These are phyloP conservation scores for Corinectria fuckeliana DNA, from an alignment of 2,329 filamentous ascomycete species.

Conservation along the genomic window DNA sequence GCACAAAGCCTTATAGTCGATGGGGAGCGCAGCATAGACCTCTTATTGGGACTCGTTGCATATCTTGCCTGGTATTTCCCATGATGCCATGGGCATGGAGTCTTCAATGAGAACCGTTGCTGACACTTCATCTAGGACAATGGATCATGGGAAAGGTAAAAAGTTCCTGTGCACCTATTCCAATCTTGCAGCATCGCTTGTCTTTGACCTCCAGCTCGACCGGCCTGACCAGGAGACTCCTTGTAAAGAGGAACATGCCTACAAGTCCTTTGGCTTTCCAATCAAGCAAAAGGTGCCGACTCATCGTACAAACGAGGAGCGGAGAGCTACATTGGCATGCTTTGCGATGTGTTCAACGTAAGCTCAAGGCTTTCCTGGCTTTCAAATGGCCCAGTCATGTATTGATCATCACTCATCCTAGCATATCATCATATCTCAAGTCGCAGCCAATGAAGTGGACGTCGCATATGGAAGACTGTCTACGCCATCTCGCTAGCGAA, in stretches of 20 bases:
- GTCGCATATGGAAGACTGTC: slow-evolving; percentile 59
- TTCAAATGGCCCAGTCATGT: not conserved
- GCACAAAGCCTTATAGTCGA: slow-evolving; percentile 34
- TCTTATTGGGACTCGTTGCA: slow-evolving; percentile 33
- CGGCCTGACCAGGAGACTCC: slow-evolving; percentile 12
- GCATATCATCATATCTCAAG: slow-evolving; percentile 35
- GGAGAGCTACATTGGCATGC: slow-evolving; percentile 38
- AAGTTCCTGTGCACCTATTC: slow-evolving; percentile 19
- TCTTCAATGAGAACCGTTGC: not conserved
- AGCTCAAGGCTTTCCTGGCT: not conserved
- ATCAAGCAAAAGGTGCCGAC: slow-evolving; percentile 15
- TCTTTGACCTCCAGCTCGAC: slow-evolving; percentile 28
- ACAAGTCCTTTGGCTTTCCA: slow-evolving; percentile 21
- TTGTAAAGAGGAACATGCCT: slow-evolving; percentile 20
- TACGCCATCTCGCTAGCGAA: slow-evolving; percentile 49
- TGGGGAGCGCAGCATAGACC: slow-evolving; percentile 32
- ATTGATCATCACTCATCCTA: not conserved
- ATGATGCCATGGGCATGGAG: not conserved
- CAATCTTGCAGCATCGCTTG: slow-evolving; percentile 22
- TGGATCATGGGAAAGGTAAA: slow-evolving; percentile 17
- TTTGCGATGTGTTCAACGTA: slow-evolving; percentile 40
- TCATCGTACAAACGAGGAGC: slow-evolving; percentile 41
- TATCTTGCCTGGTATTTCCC: slow-evolving; percentile 33
- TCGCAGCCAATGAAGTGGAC: slow-evolving; percentile 60
- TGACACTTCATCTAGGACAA: slow-evolving; percentile 16